Evolutionary conservation across 176 grass and related monocot genomes (phyloP), one percentile per base, ranked within the genome.

Genomic region (Aegilops bicornis): DNA sequence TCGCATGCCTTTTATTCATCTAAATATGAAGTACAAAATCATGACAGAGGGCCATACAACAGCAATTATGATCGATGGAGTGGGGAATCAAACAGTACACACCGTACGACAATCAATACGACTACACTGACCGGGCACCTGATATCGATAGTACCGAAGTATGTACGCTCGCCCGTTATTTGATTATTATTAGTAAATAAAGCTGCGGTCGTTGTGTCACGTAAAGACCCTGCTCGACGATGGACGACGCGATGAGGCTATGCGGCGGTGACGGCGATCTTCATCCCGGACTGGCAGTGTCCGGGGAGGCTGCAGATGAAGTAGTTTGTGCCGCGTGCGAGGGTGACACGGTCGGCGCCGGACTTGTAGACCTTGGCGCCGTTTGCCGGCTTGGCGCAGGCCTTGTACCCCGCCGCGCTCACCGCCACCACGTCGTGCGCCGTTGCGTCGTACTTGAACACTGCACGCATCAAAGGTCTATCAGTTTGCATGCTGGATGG

Each of bases 301-400:
- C 85, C 81, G 81, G 89, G 89, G 69, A 87, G 7, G 81, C 50
- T 91, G 85, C 89, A 91, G 81, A 91, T 87, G 85, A 91, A 91
- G 85, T 87, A 87, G 76, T 87, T 91, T 36, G 89, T 76, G 85
- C 89, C 89, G 22, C 89, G 89, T 4, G 60, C 76, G 47, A 91
- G 89, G 0, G 89, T 84, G 76, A 91, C 69, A 36, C 89, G 89
- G 69, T 91, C 89, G 60, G 22, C 79, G 81, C 89, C 89, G 76
- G 89, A 87, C 7, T 22, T 87, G 85, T 76, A 91, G 10, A 36
- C 48, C 81, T 15, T 87, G 68, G 76, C 75, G 36, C 85, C 89
- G 0, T 22, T 3, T 0, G 85, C 68, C 10, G 85, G 45, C 35
- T 43, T 73, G n/a, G 15, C 36, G 85, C 89, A 91, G 10, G 60